phyloP scores from a whole-genome alignment of 345 rosid genomes.

The Leavenworthia alabamica region DNA sequence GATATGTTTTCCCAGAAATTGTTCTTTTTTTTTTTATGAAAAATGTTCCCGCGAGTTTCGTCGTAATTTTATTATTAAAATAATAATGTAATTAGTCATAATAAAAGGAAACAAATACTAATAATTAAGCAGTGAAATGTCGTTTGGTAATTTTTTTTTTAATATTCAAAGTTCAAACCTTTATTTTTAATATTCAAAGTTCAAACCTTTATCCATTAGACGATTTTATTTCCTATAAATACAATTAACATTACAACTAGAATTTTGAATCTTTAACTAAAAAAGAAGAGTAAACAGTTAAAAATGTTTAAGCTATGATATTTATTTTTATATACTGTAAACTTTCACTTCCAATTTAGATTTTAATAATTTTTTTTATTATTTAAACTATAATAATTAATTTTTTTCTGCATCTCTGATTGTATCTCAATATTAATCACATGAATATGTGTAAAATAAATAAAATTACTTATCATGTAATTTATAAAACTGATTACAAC shows the following conservation, averaged over 20 bases:
- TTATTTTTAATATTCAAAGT: not conserved
- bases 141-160: not conserved
- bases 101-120: not conserved
- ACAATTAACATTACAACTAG: constrained; percentile 5
- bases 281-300: not conserved
- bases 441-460: too few relatives aligned
- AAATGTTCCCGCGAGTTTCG: constrained; percentile 50
- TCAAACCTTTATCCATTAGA: not conserved
- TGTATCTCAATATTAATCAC: too few relatives aligned
- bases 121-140: not conserved
- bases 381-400: too few relatives aligned
- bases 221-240: not conserved
- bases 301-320: too few relatives aligned
- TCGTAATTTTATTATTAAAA: not conserved
- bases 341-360: too few relatives aligned
- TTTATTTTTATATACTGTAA: too few relatives aligned
- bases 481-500: too few relatives aligned
- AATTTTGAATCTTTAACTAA: not conserved
- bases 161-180: not conserved
- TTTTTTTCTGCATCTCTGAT: too few relatives aligned
- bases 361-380: too few relatives aligned
- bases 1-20: too few relatives aligned
- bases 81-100: not conserved
- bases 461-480: too few relatives aligned
- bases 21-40: too few relatives aligned